Conservation (phyloP, 2,329 filamentous ascomycete genomes). For the Exophiala sp. region DNA sequence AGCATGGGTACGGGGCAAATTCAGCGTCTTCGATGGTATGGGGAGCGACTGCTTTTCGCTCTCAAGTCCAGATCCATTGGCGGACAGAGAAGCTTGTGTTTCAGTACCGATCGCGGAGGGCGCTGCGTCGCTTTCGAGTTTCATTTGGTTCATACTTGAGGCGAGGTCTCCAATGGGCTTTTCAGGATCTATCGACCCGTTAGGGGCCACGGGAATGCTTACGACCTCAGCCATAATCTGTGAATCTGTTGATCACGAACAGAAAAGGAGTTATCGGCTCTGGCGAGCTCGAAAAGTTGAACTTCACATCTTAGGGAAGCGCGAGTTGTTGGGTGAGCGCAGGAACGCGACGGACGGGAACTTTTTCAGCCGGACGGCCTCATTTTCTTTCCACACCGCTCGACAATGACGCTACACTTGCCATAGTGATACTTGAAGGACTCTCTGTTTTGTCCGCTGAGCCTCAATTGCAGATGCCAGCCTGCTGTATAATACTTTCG, state of each 20-base stretch:
- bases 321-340: conserved; percentile 3
- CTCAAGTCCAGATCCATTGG: not conserved
- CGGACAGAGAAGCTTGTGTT: not conserved
- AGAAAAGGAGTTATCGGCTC: not conserved
- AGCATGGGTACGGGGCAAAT: conserved; percentile 37
- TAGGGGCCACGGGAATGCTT: not conserved
- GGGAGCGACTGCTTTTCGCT: not conserved
- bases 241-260: not conserved
- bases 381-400: not conserved
- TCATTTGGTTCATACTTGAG: conserved; percentile 10
- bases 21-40: conserved; percentile 4
- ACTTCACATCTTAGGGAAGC: conserved; percentile 5
- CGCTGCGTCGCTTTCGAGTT: conserved; percentile 8
- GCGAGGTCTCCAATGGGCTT: conserved; percentile 18
- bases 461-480: not conserved
- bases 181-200: conserved; percentile 18
- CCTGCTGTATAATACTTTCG: not conserved
- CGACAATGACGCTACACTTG: not conserved
- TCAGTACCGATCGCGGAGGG: not conserved
- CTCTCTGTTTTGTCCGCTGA: not conserved
- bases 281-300: not conserved
- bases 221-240: conserved; percentile 15
- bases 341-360: conserved; percentile 5
- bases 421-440: not conserved
- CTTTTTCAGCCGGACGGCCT: conserved; percentile 15